Base-by-base conservation (phyloP, 441 rosid species). In the Euphorbia schlechtendalii region DNA sequence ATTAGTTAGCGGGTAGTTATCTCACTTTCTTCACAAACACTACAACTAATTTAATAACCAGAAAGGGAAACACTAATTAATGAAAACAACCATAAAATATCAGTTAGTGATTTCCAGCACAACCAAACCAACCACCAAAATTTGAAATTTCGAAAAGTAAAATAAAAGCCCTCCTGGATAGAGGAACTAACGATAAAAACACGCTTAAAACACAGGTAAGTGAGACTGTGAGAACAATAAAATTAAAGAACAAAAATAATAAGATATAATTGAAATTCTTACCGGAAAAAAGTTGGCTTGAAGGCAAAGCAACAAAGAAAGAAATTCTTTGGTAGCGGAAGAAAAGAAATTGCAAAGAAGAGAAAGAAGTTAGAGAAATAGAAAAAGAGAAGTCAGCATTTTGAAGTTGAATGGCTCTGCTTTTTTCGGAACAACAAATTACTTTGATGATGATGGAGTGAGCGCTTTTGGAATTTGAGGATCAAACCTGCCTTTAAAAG, bases 281-380 rank as follows among this genome's bases (percentile, higher is more conserved):
- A 72, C 77, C 71, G 56, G 21, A 69, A 49, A 28, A 69, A 74
- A 75, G 81, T 77, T 81, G 79, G 89, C 88, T 80, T 84, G 81
- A 70, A 72, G 56, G 80, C 73, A 80, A 80, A 86, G 92, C 84
- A 78, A 81, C 77, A 56, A 59, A 46, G 56, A 62, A 59, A 46
- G 67, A 69, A 73, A 71, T 49, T 78, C 71, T 57, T 18, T 41
- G 57, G 28, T 64, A 65, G 46, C 1, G 30, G 24, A 56, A 8
- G 9, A 20, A 30, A 27, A 24, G 13, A 22, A 14, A 21, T 41
- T 61, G 18, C 4, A n/a, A 48, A 63, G 3, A 14, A 24, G 11
- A 18, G 14, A n/a, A 55, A 68, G 18, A 56, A 69, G 28, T 55
- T 53, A 54, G 43, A 62, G 49, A 63, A 51, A 25, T 24, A 27